Percentiles rank a stretch among this genome's conserved stretches.
phyloP scores from a whole-genome alignment of 345 rosid species.

The Bruguiera parviflora region DNA sequence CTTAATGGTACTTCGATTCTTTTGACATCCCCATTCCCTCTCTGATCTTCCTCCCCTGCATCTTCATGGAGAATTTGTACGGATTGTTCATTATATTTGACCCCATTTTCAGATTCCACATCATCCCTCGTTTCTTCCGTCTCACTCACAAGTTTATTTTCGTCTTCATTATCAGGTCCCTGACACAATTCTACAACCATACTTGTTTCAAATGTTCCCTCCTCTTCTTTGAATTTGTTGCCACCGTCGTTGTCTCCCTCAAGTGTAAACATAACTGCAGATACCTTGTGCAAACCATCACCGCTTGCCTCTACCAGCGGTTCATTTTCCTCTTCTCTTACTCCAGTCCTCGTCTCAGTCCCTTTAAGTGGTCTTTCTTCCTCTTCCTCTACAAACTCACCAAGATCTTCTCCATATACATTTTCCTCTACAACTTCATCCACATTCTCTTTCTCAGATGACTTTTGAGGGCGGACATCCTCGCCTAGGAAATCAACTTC shows the following conservation, averaged over 20 bases:
- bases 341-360: slow-evolving; percentile 15
- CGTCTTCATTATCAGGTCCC: slow-evolving; percentile 20
- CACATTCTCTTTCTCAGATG: neutral
- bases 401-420: slow-evolving; percentile 3
- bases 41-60: slow-evolving; percentile 7
- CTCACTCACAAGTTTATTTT: slow-evolving; percentile 35
- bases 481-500: slow-evolving; percentile 2
- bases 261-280: slow-evolving; percentile 6
- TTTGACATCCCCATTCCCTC: slow-evolving; percentile 4
- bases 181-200: slow-evolving; percentile 19
- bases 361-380: slow-evolving; percentile 9
- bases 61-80: neutral
- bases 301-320: neutral
- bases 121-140: slow-evolving; percentile 48
- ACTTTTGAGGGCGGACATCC: neutral
- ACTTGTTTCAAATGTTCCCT: slow-evolving; percentile 15
- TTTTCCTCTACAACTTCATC: neutral
- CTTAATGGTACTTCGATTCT: slow-evolving; percentile 7
- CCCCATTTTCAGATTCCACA: slow-evolving; percentile 10
- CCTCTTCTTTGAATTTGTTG: neutral
- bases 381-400: slow-evolving; percentile 1
- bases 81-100: neutral
- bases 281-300: neutral
- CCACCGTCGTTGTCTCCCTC: slow-evolving; percentile 19
- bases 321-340: slow-evolving; percentile 5